A percentile compares a stretch with the other conserved stretches of the same genome.
Conservation (phyloP, 208 protist genomes). For the Acanthamoeba sp. region DNA sequence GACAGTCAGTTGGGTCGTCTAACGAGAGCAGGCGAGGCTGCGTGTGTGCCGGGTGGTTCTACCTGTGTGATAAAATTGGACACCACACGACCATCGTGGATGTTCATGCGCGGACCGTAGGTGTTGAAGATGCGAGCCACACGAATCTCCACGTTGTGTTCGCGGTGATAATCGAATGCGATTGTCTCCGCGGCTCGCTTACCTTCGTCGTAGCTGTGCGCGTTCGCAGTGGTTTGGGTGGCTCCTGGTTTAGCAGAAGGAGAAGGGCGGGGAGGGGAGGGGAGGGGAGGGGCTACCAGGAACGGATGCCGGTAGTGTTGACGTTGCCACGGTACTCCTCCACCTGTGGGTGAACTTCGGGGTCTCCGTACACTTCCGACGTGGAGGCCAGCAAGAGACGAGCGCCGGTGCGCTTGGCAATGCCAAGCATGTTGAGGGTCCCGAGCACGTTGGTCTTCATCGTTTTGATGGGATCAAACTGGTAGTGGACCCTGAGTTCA, state of each 20-base stretch:
- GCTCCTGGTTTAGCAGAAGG: no score
- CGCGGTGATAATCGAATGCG: conserved; percentile 41
- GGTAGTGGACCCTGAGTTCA: conserved; percentile 45
- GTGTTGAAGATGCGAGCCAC: conserved; percentile 97
- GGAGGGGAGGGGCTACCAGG: conserved; percentile 88
- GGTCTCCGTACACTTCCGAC: conserved; percentile 96
- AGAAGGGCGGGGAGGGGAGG: not conserved
- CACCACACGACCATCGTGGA: conserved; percentile 95
- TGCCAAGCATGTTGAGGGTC: conserved; percentile 67
- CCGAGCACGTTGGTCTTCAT: conserved; percentile 70
- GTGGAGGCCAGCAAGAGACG: conserved; percentile 87
- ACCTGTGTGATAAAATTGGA: conserved; percentile 93
- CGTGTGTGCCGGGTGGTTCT: not conserved
- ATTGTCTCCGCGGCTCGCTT: conserved; percentile 95
- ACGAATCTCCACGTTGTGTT: conserved; percentile 91
- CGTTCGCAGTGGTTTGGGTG: no score
- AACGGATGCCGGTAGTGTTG: conserved; percentile 91
- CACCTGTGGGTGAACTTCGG: conserved; percentile 91
- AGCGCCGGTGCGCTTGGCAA: conserved; percentile 59
- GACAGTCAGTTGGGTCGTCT: not conserved
- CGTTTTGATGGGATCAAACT: conserved; percentile 72
- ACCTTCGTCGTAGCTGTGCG: conserved; percentile 93
- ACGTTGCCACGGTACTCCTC: conserved; percentile 94
- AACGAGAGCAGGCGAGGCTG: no score
- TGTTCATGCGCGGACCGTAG: conserved; percentile 95